Conservation (phyloP, 1,284 basidiomycete species). For the Ustilago loliicola region DNA sequence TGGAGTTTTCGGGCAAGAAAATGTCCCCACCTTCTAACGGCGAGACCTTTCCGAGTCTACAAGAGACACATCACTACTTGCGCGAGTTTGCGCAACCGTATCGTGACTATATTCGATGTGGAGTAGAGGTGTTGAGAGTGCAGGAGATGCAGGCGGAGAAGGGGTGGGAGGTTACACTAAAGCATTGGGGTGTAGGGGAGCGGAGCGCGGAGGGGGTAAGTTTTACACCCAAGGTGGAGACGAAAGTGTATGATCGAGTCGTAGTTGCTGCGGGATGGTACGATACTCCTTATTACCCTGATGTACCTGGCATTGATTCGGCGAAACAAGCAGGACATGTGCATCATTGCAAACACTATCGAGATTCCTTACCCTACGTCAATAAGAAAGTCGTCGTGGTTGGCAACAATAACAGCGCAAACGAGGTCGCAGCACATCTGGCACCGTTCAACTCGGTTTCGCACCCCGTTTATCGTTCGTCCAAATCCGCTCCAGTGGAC, state of each 20-base stretch:
- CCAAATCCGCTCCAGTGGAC: conserved; percentile 29
- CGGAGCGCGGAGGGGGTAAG: conserved; percentile 4
- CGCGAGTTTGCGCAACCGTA: conserved; percentile 41
- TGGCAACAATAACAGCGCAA: conserved; percentile 63
- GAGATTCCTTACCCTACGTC: conserved; percentile 43
- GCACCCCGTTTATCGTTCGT: conserved; percentile 46
- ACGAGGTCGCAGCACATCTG: conserved; percentile 63
- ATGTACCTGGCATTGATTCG: conserved; percentile 36
- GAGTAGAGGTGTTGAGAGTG: conserved; percentile 52
- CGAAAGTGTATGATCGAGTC: conserved; percentile 44
- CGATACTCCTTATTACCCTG: conserved; percentile 58
- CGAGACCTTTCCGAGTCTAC: conserved; percentile 57
- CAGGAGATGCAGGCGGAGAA: conserved; percentile 44
- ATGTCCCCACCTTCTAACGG: conserved; percentile 47
- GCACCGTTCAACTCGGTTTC: conserved; percentile 39
- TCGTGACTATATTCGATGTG: conserved; percentile 28
- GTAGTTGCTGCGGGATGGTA: conserved; percentile 60
- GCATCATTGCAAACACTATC: conserved; percentile 66
- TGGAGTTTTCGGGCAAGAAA: conserved; percentile 50
- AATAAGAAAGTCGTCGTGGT: conserved; percentile 57
- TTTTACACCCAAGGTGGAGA: conserved; percentile 23
- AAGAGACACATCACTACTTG: conserved; percentile 60
- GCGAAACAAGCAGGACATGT: conserved; percentile 38
- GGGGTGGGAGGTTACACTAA: conserved; percentile 46
- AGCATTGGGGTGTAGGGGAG: conserved; percentile 28